Evolutionary conservation across 2,329 filamentous ascomycete species (phyloP), one percentile per base, ranked within the genome.

Genomic region (Tolypocladium album): DNA sequence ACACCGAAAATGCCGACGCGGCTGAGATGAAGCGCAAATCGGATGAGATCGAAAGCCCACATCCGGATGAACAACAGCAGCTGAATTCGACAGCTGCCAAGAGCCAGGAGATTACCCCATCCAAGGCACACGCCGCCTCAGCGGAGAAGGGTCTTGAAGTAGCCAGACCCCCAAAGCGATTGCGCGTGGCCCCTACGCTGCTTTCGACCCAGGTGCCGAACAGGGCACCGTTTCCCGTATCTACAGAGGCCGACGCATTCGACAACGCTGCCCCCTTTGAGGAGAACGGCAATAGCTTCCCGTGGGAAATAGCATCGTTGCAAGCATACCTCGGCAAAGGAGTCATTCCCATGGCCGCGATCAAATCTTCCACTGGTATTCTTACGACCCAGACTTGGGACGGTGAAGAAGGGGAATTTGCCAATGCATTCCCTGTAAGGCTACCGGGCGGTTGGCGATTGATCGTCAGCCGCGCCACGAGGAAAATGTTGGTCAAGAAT

Each of bases 361-460:
- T 74, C 34, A 66, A 61, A 56, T 68, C 68, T 15, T 56, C 67
- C 6, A 8, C n/a, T 3, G 63, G 56, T 15, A 15, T 56, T 24
- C 57, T 72, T 6, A 69, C 67, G 55, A 65, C 65, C 15, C 61
- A 66, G 27, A 24, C 71, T 31, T 24, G 64, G 22, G 65, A 68
- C 17, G 58, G 60, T 2, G 61, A 61, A 5, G 60, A 61, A 12
- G 61, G 65, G 8, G 59, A 60, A 4, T 76, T 79, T 59, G 61
- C 62, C 22, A 69, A 65, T 38, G 45, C 65, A 4, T 57, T 62
- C 15, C 65, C 64, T 27, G 68, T 67, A 15, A 59, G 60, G 2
- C 66, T 79, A 1, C 75, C 78, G 1, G 68, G 70, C 6, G 81
- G 79, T 0, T 76, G 74, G 39, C 74, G 77, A 50, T 65, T 76